Conservation (phyloP, 2,329 filamentous ascomycete species). For the Clonostachys solani region DNA sequence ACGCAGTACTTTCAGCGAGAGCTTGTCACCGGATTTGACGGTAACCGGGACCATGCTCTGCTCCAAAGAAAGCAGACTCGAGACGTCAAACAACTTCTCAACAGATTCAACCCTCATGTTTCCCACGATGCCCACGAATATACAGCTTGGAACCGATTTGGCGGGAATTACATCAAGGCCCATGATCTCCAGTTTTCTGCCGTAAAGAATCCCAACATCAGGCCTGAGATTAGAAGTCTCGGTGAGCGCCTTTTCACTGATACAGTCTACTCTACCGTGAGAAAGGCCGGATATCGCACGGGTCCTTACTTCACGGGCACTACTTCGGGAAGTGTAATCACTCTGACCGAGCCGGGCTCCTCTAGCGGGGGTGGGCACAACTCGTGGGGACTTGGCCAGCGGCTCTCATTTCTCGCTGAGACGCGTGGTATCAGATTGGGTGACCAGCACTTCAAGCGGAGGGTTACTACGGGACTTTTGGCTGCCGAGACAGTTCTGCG, state of each 20-base stretch:
- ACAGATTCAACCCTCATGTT: slow-evolving; percentile 5
- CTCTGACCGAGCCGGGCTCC: slow-evolving; percentile 4
- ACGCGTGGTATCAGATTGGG: slow-evolving; percentile 6
- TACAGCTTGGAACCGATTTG: slow-evolving; percentile 2
- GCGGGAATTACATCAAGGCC: slow-evolving; percentile 2
- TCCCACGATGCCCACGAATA: slow-evolving; percentile 6
- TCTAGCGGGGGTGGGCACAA: slow-evolving; percentile 4
- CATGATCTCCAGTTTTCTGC: slow-evolving; percentile 4
- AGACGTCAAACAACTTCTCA: slow-evolving; percentile 3
- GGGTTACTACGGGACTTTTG: slow-evolving; percentile 2
- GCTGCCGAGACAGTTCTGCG: slow-evolving; percentile 3
- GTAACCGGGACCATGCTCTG: slow-evolving; percentile 6
- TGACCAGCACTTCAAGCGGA: slow-evolving; percentile 7
- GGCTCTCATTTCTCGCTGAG: slow-evolving; percentile 5
- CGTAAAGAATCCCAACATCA: slow-evolving; percentile 6
- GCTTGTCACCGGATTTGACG: slow-evolving; percentile 4
- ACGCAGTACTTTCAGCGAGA: slow-evolving; percentile 5
- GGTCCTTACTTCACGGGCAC: slow-evolving; percentile 5
- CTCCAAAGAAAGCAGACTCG: slow-evolving; percentile 4
- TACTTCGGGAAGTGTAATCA: slow-evolving; percentile 1
- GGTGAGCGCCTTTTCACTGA: slow-evolving; percentile 4
- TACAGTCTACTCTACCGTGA: slow-evolving; percentile 1
- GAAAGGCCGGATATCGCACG: slow-evolving; percentile 2
- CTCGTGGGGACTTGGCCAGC: slow-evolving; percentile 3
- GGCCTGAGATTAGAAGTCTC: slow-evolving; percentile 2